Conservation (phyloP, 257 asterid genomes). For the Thymus mandschuricus region DNA sequence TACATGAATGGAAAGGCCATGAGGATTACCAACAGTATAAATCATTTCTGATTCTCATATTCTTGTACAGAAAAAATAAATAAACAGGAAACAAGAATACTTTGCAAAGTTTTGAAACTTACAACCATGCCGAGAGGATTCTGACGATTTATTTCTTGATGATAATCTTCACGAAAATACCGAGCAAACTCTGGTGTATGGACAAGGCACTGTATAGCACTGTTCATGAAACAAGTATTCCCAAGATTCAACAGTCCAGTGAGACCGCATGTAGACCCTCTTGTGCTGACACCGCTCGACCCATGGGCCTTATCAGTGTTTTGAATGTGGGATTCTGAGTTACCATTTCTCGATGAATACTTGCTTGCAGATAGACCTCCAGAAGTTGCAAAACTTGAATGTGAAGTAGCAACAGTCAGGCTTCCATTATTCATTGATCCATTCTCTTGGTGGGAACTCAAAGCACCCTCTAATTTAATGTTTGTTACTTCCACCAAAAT, state of each 20-base stretch:
- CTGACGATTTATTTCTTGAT: constrained; percentile 92
- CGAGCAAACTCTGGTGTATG: constrained; percentile 96
- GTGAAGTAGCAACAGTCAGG: constrained; percentile 52
- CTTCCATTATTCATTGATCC: constrained; percentile 72
- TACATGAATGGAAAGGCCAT: constrained; percentile 20
- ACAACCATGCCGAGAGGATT: constrained; percentile 99
- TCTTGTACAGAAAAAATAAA: neutral
- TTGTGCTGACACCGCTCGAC: constrained; percentile 80
- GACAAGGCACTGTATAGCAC: constrained; percentile 98
- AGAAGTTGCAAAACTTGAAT: constrained; percentile 53
- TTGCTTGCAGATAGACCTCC: constrained; percentile 73
- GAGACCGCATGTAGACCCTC: constrained; percentile 94
- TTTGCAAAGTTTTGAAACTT: constrained; percentile 51
- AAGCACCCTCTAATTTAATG: constrained; percentile 48
- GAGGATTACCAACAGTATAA: constrained; percentile 21
- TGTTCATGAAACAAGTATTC: constrained; percentile 97
- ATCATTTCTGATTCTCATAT: neutral
- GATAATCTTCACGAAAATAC: constrained; percentile 95
- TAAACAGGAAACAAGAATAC: neutral
- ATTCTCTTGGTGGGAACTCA: constrained; percentile 61
- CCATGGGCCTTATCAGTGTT: constrained; percentile 67
- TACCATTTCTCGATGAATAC: constrained; percentile 79
- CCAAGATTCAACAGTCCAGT: constrained; percentile 97
- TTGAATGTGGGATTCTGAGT: constrained; percentile 58
- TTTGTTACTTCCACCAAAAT: constrained; percentile 79